These are phyloP conservation scores for Trichosporon ovoides DNA, from an alignment of 1,284 basidiomycete species.

Conservation along the genomic window DNA sequence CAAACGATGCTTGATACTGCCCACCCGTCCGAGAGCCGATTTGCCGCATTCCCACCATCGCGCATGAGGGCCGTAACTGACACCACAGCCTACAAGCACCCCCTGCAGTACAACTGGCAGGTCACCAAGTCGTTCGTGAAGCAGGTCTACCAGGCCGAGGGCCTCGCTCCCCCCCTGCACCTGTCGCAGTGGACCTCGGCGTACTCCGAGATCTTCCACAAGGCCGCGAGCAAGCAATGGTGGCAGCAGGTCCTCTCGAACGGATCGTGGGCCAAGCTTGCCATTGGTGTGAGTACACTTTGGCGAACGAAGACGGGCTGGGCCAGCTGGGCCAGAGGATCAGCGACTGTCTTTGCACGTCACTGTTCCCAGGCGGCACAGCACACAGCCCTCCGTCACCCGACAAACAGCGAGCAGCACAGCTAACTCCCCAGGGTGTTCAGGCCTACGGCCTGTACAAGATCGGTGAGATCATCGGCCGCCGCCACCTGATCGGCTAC, in stretches of 20 bases:
- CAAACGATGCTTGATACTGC: too few species aligned
- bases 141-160: conserved; percentile 86
- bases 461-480: conserved; percentile 86
- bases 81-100: conserved; percentile 68
- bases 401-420: neutral
- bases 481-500: conserved; percentile 79
- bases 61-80: neutral
- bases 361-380: neutral
- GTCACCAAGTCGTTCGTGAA: conserved; percentile 79
- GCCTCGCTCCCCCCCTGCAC: conserved; percentile 72
- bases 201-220: conserved; percentile 68
- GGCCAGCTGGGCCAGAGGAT: too few species aligned
- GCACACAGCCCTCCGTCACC: neutral
- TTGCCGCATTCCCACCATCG: neutral
- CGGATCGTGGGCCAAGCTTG: conserved; percentile 73
- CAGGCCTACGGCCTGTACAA: conserved; percentile 58
- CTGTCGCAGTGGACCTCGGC: conserved; percentile 60
- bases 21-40: neutral
- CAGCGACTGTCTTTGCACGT: too few species aligned
- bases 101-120: conserved; percentile 74
- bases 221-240: conserved; percentile 61
- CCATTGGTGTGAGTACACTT: conserved; percentile 69
- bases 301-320: neutral
- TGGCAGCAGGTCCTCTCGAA: conserved; percentile 64
- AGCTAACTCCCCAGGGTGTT: conserved; percentile 44